A percentile compares a stretch with the other conserved stretches of the same genome.
Conservation (phyloP, 2,329 filamentous ascomycete genomes). For the Sphaerulina vaccinii region DNA sequence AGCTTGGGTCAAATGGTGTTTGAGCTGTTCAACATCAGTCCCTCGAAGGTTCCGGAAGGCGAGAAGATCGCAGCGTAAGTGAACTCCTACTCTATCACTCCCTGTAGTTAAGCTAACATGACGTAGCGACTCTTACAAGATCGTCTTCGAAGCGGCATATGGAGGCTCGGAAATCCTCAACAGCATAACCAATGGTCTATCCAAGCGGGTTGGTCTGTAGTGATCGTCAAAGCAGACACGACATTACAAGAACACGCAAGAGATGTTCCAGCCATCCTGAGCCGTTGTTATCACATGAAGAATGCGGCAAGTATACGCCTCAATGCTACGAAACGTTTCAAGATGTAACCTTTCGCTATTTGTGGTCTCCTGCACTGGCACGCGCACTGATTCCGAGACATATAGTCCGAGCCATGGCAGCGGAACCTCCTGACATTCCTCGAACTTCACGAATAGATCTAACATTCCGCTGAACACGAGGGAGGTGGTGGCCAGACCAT, state of each 20-base stretch:
- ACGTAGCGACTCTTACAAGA: slow-evolving; percentile 28
- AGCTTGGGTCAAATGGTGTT: slow-evolving; percentile 30
- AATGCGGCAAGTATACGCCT: background rate
- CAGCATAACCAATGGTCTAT: slow-evolving; percentile 29
- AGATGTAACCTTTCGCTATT: background rate
- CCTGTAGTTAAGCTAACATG: background rate
- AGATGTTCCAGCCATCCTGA: too few species aligned
- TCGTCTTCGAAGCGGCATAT: slow-evolving; percentile 26
- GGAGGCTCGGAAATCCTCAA: slow-evolving; percentile 32
- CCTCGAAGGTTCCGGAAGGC: slow-evolving; percentile 27
- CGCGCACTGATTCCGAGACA: background rate
- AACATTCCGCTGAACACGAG: slow-evolving; percentile 4
- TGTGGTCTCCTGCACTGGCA: background rate
- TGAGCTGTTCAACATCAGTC: slow-evolving; percentile 26
- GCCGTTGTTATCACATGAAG: background rate
- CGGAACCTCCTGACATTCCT: background rate
- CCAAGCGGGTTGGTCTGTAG: slow-evolving; percentile 29
- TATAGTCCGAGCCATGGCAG: background rate
- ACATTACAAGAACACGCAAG: too few species aligned
- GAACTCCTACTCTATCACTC: background rate
- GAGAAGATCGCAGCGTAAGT: slow-evolving; percentile 21
- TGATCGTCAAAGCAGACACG: background rate
- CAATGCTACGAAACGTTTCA: background rate
- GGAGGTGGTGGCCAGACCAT: slow-evolving; percentile 3
- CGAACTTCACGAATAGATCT: background rate